A percentile compares a stretch with the other conserved stretches of the same genome.
Conservation (phyloP, 202 grass and related monocot genomes). For the Elaeis oleifera region DNA sequence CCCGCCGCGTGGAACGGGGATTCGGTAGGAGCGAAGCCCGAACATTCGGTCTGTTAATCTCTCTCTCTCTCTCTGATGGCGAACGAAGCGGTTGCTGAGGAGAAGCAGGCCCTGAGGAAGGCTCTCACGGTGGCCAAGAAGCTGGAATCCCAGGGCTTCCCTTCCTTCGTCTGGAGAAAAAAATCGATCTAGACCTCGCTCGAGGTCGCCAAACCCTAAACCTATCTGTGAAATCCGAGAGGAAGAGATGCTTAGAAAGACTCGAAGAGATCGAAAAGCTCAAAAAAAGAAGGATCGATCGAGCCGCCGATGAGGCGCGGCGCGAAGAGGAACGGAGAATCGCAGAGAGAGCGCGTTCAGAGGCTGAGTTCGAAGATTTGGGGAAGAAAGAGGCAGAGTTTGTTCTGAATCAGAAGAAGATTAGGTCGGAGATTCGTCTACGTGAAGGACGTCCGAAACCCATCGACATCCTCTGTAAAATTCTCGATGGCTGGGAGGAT, state of each 20-base stretch:
- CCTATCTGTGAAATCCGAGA: neutral
- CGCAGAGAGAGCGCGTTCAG: conserved; percentile 13
- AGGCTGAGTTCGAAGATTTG: conserved; percentile 7
- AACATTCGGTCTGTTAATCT: too few species aligned
- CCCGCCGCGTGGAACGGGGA: too few species aligned
- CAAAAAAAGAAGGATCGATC: too few species aligned
- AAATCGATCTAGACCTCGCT: conserved; percentile 30
- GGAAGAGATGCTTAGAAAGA: too few species aligned
- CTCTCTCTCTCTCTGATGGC: too few species aligned
- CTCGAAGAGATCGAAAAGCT: too few species aligned
- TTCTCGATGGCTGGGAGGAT: conserved; percentile 6
- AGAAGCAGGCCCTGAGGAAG: too few species aligned
- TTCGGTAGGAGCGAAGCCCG: too few species aligned
- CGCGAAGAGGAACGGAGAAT: conserved; percentile 6
- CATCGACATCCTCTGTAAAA: conserved; percentile 33
- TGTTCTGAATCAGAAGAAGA: conserved; percentile 34
- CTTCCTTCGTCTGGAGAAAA: conserved; percentile 37
- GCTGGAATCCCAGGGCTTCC: conserved; percentile 21
- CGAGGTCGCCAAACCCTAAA: conserved; percentile 25
- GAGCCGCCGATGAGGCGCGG: too few species aligned
- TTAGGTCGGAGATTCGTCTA: conserved; percentile 30
- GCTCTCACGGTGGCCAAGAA: conserved; percentile 27
- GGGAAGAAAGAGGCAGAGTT: conserved; percentile 31
- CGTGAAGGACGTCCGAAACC: conserved; percentile 22
- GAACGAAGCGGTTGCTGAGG: too few species aligned